phyloP scores from a whole-genome alignment of 441 rosid species.

The Pelargonium fulgidum region DNA sequence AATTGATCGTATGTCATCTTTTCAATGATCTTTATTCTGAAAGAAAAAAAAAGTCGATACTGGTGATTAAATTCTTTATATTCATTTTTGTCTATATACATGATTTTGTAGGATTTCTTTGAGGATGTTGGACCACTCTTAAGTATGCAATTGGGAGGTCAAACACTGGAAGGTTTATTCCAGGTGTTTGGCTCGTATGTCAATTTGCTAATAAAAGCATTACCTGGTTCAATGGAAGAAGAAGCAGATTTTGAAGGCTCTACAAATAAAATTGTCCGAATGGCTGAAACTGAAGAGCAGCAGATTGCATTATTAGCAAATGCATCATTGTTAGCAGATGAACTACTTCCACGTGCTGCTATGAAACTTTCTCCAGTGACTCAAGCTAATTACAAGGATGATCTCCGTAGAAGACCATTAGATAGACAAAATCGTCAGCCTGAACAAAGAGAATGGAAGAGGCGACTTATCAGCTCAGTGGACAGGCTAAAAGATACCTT shows the following conservation, averaged over 20 bases:
- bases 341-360: conserved; percentile 95
- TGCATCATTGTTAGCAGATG: conserved; percentile 95
- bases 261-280: conserved; percentile 71
- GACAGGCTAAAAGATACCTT: conserved; percentile 85
- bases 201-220: conserved; percentile 78
- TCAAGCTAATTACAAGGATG: conserved; percentile 60
- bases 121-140: conserved; percentile 96
- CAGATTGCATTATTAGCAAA: conserved; percentile 96
- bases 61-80: too few relatives aligned
- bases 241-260: conserved; percentile 74
- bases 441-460: conserved; percentile 99
- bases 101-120: conserved; percentile 66
- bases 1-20: too few relatives aligned
- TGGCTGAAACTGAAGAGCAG: conserved; percentile 93
- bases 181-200: conserved; percentile 92
- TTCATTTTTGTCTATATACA: background rate
- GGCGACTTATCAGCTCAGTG: conserved; percentile 72
- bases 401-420: conserved; percentile 51
- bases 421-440: conserved; percentile 97
- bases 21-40: too few relatives aligned
- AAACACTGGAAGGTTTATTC: conserved; percentile 85
- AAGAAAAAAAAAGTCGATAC: too few relatives aligned
- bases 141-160: conserved; percentile 96
- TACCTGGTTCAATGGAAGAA: conserved; percentile 84
- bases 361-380: conserved; percentile 73